Evolutionary conservation across 2,329 filamentous ascomycete species (phyloP).

Genomic region (Periglandula ipomoeae): DNA sequence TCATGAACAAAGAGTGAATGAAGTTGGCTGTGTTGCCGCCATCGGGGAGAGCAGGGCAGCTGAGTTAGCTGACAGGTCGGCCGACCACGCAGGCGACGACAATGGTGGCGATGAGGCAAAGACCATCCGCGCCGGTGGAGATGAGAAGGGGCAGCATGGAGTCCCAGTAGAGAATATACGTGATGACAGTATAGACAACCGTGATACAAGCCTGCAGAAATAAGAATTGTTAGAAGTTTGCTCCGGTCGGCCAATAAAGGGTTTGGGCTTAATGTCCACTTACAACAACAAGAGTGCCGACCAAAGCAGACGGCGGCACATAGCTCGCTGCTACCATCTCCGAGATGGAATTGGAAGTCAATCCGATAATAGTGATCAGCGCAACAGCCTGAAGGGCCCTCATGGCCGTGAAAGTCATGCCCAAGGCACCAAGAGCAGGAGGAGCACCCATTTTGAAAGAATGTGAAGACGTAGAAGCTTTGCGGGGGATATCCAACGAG

Average conservation of each 20-base stretch:
- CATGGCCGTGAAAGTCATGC: constrained; percentile 67
- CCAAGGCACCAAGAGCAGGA: constrained; percentile 59
- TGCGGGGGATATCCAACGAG: constrained; percentile 27
- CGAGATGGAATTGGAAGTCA: constrained; percentile 73
- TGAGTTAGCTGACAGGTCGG: constrained; percentile 68
- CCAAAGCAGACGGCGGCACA: constrained; percentile 60
- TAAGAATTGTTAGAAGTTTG: neutral
- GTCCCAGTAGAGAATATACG: constrained; percentile 74
- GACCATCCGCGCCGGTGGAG: constrained; percentile 53
- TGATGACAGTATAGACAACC: constrained; percentile 68
- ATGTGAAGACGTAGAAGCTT: constrained; percentile 12
- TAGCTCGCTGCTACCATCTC: constrained; percentile 60
- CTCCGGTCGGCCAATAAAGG: neutral
- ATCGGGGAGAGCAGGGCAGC: constrained; percentile 49
- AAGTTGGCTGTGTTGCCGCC: constrained; percentile 34
- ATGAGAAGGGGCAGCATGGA: constrained; percentile 66
- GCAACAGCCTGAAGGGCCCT: constrained; percentile 62
- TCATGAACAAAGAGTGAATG: constrained; percentile 33
- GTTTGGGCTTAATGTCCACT: constrained; percentile 25
- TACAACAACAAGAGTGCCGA: constrained; percentile 74
- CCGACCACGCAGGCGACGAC: constrained; percentile 71
- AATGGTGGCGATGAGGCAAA: constrained; percentile 67
- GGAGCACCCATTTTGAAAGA: constrained; percentile 33
- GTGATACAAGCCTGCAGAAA: constrained; percentile 62
- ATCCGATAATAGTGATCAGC: constrained; percentile 69